These are phyloP conservation scores for Coniella vitis DNA, from an alignment of 2,329 filamentous ascomycete genomes.

Conservation along the genomic window DNA sequence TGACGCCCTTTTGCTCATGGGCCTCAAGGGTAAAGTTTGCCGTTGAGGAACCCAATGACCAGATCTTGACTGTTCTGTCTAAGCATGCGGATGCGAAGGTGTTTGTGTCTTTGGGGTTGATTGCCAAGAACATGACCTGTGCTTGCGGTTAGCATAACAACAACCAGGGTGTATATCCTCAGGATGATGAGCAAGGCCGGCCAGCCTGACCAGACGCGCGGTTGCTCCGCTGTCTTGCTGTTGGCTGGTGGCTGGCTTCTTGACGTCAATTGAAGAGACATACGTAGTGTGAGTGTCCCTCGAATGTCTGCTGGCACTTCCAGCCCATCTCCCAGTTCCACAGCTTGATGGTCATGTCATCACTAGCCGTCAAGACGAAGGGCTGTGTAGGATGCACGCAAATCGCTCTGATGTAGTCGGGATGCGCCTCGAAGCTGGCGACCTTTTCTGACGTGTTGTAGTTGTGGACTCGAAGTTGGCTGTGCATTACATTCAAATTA, in stretches of 20 bases:
- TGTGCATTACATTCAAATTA: slow-evolving; percentile 50
- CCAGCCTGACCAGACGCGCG: too few relatives aligned
- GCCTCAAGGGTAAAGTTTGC: slow-evolving; percentile 96
- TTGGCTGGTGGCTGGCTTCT: background rate
- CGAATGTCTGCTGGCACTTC: slow-evolving; percentile 71
- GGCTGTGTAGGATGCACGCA: slow-evolving; percentile 92
- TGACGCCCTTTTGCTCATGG: slow-evolving; percentile 95
- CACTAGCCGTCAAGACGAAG: slow-evolving; percentile 90
- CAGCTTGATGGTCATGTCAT: slow-evolving; percentile 97
- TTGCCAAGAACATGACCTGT: slow-evolving; percentile 82
- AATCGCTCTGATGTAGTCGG: slow-evolving; percentile 96
- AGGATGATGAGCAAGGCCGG: too few relatives aligned
- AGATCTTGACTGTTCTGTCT: slow-evolving; percentile 95
- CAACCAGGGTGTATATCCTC: too few relatives aligned
- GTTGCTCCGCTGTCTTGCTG: too few relatives aligned
- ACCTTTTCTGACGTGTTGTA: slow-evolving; percentile 99
- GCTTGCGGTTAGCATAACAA: background rate
- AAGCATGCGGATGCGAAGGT: slow-evolving; percentile 89
- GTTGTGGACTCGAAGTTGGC: slow-evolving; percentile 84
- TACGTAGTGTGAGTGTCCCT: slow-evolving; percentile 84
- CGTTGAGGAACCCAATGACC: slow-evolving; percentile 88
- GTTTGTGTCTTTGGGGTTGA: slow-evolving; percentile 96
- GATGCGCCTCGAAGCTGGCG: slow-evolving; percentile 92
- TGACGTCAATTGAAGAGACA: background rate
- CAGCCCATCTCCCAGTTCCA: slow-evolving; percentile 99